These are phyloP conservation scores for Euphrasia confusa DNA, from an alignment of 257 asterid genomes.

Conservation along the genomic window DNA sequence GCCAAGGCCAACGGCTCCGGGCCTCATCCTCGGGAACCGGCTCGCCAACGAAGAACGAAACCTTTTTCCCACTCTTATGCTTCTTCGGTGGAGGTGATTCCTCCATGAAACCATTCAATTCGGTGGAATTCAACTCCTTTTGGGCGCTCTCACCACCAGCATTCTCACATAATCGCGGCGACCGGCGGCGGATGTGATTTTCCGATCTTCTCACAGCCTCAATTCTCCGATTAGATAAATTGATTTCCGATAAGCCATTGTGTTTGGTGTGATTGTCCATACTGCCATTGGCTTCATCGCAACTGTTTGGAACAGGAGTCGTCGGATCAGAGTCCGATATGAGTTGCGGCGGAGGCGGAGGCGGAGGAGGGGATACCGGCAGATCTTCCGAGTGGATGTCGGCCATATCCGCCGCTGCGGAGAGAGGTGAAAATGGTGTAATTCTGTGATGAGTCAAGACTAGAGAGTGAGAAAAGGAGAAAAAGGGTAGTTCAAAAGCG, in stretches of 20 bases:
- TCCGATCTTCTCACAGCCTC: constrained; percentile 26
- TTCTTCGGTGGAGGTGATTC: constrained; percentile 32
- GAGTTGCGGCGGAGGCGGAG: constrained; percentile 16
- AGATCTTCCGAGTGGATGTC: constrained; percentile 13
- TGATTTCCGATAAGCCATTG: constrained; percentile 19
- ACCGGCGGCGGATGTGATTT: constrained; percentile 22
- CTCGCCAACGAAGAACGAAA: constrained; percentile 34
- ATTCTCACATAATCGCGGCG: constrained; percentile 33
- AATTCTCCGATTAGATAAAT: constrained; percentile 20
- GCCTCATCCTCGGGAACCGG: constrained; percentile 41
- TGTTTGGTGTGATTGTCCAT: constrained; percentile 21
- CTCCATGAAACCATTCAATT: constrained; percentile 18
- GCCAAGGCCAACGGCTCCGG: constrained; percentile 42
- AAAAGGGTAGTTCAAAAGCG: background rate
- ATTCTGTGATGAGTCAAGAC: background rate
- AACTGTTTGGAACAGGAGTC: constrained; percentile 17
- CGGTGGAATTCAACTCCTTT: constrained; percentile 15
- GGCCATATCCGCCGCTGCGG: constrained; percentile 31
- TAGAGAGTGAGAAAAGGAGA: background rate
- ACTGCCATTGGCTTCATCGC: constrained; percentile 15
- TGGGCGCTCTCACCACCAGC: constrained; percentile 26
- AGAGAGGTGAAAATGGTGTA: background rate
- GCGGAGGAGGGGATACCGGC: constrained; percentile 20
- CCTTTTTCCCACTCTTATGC: constrained; percentile 23
- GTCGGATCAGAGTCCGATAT: constrained; percentile 7